Evolutionary conservation across 352 stramenopile species (phyloP).

Genomic region (Phytophthora macrochlamydospora): DNA sequence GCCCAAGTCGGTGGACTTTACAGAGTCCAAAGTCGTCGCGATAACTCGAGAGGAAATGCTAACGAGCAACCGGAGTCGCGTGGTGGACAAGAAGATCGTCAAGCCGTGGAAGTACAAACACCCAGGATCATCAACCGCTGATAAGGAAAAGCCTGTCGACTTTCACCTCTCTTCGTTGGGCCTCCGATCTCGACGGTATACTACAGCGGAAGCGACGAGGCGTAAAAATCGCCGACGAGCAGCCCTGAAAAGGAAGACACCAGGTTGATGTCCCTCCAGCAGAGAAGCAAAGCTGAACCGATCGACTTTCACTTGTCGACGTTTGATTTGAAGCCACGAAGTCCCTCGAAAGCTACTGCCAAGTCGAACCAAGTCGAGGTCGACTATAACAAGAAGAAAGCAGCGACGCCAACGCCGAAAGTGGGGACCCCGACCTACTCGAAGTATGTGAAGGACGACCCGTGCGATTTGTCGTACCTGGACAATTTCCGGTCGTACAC

Average conservation of each 20-base stretch:
- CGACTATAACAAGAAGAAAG: conserved; percentile 10
- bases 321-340: conserved; percentile 27
- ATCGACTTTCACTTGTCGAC: conserved; percentile 40
- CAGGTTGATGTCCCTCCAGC: conserved; percentile 10
- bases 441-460: conserved; percentile 25
- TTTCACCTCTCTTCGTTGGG: conserved; percentile 27
- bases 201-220: not conserved
- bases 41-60: not conserved
- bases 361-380: conserved; percentile 6
- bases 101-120: not conserved
- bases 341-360: conserved; percentile 1
- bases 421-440: conserved; percentile 2
- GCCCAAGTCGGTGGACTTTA: not conserved
- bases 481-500: conserved; percentile 33
- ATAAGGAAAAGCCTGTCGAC: conserved; percentile 3
- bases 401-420: conserved; percentile 1
- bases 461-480: conserved; percentile 36
- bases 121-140: not conserved
- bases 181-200: conserved; percentile 21
- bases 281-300: conserved; percentile 13
- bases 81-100: not conserved
- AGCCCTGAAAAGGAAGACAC: conserved; percentile 4
- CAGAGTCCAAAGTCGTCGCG: not conserved
- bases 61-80: not conserved
- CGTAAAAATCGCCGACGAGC: conserved; percentile 1